These are phyloP conservation scores for Curvularia sp. DNA, from an alignment of 2,329 filamentous ascomycete genomes.

Conservation along the genomic window DNA sequence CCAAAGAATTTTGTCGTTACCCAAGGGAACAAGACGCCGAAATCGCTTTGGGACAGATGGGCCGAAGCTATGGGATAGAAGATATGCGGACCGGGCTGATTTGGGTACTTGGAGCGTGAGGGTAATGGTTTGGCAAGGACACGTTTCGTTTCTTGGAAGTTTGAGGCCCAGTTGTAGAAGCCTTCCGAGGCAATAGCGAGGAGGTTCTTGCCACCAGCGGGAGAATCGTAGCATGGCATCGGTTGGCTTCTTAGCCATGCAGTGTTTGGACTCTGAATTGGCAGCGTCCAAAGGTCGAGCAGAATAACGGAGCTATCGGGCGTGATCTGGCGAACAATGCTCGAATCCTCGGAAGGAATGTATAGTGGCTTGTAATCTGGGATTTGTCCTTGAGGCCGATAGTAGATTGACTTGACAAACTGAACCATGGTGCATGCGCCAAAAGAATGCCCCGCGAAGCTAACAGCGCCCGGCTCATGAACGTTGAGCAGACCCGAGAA, in stretches of 20 bases:
- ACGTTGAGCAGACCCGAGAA: slow-evolving; percentile 71
- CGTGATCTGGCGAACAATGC: slow-evolving; percentile 71
- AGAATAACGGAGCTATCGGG: slow-evolving; percentile 70
- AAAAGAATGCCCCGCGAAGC: slow-evolving; percentile 82
- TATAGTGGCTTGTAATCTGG: slow-evolving; percentile 67
- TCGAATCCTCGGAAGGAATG: slow-evolving; percentile 62
- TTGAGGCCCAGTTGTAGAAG: slow-evolving; percentile 79
- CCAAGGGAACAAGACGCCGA: slow-evolving; percentile 82
- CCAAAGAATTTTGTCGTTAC: slow-evolving; percentile 59
- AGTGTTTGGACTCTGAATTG: slow-evolving; percentile 69
- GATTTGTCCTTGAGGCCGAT: slow-evolving; percentile 60
- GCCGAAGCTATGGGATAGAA: slow-evolving; percentile 79
- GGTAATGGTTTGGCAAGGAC: slow-evolving; percentile 67
- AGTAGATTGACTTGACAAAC: slow-evolving; percentile 80
- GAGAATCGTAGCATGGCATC: slow-evolving; percentile 69
- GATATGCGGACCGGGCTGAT: slow-evolving; percentile 64
- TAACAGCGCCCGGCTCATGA: slow-evolving; percentile 73
- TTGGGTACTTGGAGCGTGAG: slow-evolving; percentile 52
- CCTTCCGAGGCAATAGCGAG: slow-evolving; percentile 77
- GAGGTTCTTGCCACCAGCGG: slow-evolving; percentile 62
- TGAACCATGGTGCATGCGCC: slow-evolving; percentile 78
- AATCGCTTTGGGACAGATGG: slow-evolving; percentile 84
- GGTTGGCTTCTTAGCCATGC: slow-evolving; percentile 73
- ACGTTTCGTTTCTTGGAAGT: slow-evolving; percentile 73
- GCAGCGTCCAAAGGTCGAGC: slow-evolving; percentile 83